Evolutionary conservation across 305 asterid genomes (phyloP), one percentile per base, ranked within the genome.

Genomic region (Solanum hybrid): DNA sequence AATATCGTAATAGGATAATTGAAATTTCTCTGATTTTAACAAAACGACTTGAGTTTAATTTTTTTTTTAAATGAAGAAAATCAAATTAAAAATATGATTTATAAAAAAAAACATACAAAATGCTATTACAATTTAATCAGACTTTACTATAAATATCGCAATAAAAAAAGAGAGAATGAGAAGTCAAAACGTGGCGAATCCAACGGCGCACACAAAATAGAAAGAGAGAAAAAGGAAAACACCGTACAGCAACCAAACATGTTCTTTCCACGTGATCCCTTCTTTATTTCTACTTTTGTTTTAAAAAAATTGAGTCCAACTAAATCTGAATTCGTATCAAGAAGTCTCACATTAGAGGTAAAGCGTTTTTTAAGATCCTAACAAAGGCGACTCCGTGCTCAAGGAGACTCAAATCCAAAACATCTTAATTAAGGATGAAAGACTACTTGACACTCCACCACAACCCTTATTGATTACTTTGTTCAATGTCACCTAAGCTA

Each of bases 331-430:
- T 57, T 57, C 4, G 1, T 6, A 0, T 57, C 4, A 0, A 6
- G 3, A 13, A 17, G 1, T 6, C n/a, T 0, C 10, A 57, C 1
- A 17, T 6, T 51, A 17, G 1, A 51, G n/a, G 0, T 51, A 51
- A 51, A 51, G 0, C 10, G 0, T 6, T 57, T 6, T 7, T 0
- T 17, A 57, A 17, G 10, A 57, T 0, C 70, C 70, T 2, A 57
- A 17, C 68, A 57, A 17, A 6, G 10, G 4, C 1, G 1, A 57
- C 0, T 57, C 0, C 10, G 1, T 57, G 3, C 10, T 57, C 2
- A 6, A 7, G 1, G 8, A 0, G 3, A 6, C 0, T 57, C n/a
- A 1, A 57, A 57, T 57, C 3, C 4, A 0, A 57, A 0, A 57
- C 24, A 0, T 57, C 10, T 57, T 57, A 0, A 17, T 57, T 57